Evolutionary conservation across 495 filamentous ascomycete genomes (phyloP).

Genomic region (Penicillium canariense): DNA sequence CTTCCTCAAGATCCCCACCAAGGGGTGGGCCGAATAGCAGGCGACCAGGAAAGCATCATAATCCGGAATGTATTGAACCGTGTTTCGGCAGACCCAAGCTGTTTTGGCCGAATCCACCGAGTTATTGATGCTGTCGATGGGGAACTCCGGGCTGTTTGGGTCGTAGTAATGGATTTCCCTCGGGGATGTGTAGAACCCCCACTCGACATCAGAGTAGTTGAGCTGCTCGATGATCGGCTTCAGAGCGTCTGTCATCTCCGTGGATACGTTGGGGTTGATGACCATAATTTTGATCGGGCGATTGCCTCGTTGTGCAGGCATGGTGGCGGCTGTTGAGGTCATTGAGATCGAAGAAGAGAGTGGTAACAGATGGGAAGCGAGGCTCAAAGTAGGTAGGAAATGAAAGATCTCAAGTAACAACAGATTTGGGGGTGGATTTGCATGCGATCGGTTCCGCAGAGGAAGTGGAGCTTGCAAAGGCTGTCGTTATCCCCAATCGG

Average conservation of each 20-base stretch:
- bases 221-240: slow-evolving; percentile 58
- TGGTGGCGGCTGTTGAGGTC: slow-evolving; percentile 5
- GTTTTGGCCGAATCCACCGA: slow-evolving; percentile 49
- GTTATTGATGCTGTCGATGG: slow-evolving; percentile 48
- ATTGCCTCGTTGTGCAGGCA: slow-evolving; percentile 16
- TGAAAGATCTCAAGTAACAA: background rate
- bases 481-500: slow-evolving; percentile 11
- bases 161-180: slow-evolving; percentile 28
- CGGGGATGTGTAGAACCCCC: slow-evolving; percentile 58
- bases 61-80: slow-evolving; percentile 50
- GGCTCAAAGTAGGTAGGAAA: background rate
- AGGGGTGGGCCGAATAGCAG: slow-evolving; percentile 86
- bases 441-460: slow-evolving; percentile 11
- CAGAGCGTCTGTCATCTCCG: slow-evolving; percentile 76
- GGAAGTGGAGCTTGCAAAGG: background rate
- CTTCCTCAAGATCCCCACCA: slow-evolving; percentile 60
- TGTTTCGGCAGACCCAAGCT: slow-evolving; percentile 55
- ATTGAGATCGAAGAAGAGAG: background rate
- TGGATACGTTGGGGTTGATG: slow-evolving; percentile 88
- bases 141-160: slow-evolving; percentile 22
- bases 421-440: background rate
- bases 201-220: slow-evolving; percentile 46
- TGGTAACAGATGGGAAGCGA: background rate
- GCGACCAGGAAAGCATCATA: slow-evolving; percentile 81
- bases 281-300: slow-evolving; percentile 59